phyloP scores from a whole-genome alignment of 1,139 yeast species.

The Pichia inconspicua region DNA sequence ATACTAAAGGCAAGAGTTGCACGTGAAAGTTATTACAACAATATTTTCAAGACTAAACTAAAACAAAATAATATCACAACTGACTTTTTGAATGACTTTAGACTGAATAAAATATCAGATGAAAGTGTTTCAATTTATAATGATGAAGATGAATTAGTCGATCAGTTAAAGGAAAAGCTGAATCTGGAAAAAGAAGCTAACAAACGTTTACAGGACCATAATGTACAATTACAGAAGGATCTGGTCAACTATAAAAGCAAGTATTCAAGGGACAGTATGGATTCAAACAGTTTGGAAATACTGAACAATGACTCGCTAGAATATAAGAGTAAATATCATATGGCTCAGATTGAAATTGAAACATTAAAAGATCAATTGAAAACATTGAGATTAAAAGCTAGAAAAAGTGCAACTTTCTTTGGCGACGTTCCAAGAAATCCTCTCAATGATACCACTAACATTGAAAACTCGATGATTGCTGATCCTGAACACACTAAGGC shows the following conservation, averaged over 20 bases:
- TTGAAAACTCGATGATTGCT: slow-evolving; percentile 4
- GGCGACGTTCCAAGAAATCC: background rate
- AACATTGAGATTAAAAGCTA: slow-evolving; percentile 3
- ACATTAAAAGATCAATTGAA: slow-evolving; percentile 21
- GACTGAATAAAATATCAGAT: slow-evolving; percentile 1
- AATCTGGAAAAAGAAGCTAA: slow-evolving; percentile 30
- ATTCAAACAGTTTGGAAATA: slow-evolving; percentile 3
- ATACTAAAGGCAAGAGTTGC: slow-evolving; percentile 50
- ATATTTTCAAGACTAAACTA: slow-evolving; percentile 36
- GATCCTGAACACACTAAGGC: slow-evolving; percentile 14
- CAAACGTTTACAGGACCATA: slow-evolving; percentile 25
- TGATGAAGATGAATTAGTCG: slow-evolving; percentile 14
- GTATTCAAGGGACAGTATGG: slow-evolving; percentile 18
- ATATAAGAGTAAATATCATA: slow-evolving; percentile 24
- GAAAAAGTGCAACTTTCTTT: background rate
- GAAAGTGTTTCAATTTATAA: slow-evolving; percentile 6
- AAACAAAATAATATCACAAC: slow-evolving; percentile 21
- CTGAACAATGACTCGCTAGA: slow-evolving; percentile 18
- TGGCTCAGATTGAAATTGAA: slow-evolving; percentile 22
- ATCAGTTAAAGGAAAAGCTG: slow-evolving; percentile 19
- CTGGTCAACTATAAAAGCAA: slow-evolving; percentile 25
- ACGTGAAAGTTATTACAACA: slow-evolving; percentile 45
- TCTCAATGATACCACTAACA: slow-evolving; percentile 2
- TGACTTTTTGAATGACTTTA: slow-evolving; percentile 1
- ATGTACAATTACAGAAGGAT: slow-evolving; percentile 28